Conservation (phyloP, 345 rosid genomes). For the Camelina hispida region DNA sequence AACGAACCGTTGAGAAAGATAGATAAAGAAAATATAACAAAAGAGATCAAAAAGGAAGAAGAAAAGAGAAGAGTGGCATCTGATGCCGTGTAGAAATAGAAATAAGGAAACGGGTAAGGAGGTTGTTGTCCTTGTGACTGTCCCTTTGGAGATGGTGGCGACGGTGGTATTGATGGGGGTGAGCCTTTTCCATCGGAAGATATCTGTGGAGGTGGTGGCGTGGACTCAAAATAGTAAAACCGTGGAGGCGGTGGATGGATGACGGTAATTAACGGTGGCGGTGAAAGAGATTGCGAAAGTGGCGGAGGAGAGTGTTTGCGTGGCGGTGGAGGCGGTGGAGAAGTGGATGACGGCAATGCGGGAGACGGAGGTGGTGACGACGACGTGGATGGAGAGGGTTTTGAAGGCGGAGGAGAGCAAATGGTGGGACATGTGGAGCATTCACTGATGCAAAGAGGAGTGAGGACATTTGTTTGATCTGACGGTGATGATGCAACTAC, state of each 20-base stretch:
- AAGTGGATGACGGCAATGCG: constrained; percentile 13
- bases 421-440: constrained; percentile 47
- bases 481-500: constrained; percentile 40
- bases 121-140: constrained; percentile 40
- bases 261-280: constrained; percentile 37
- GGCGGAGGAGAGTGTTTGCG: constrained; percentile 28
- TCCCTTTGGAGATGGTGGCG: constrained; percentile 38
- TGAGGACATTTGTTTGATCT: constrained; percentile 34
- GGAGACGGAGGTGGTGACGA: constrained; percentile 31
- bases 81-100: constrained; percentile 42
- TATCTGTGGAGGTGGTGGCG: constrained; percentile 39
- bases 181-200: constrained; percentile 35
- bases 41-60: constrained; percentile 17
- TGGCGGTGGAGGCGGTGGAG: constrained; percentile 32
- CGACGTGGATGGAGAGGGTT: constrained; percentile 19
- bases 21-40: constrained; percentile 29
- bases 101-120: constrained; percentile 45
- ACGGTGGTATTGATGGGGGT: constrained; percentile 12
- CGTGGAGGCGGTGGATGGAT: constrained; percentile 44
- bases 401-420: constrained; percentile 39
- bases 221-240: constrained; percentile 43
- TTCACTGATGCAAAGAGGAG: constrained; percentile 48
- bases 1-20: constrained; percentile 7
- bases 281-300: not conserved
- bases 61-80: constrained; percentile 27